Evolutionary conservation across 495 filamentous ascomycete genomes (phyloP).

Genomic region (Penicillium steckii): DNA sequence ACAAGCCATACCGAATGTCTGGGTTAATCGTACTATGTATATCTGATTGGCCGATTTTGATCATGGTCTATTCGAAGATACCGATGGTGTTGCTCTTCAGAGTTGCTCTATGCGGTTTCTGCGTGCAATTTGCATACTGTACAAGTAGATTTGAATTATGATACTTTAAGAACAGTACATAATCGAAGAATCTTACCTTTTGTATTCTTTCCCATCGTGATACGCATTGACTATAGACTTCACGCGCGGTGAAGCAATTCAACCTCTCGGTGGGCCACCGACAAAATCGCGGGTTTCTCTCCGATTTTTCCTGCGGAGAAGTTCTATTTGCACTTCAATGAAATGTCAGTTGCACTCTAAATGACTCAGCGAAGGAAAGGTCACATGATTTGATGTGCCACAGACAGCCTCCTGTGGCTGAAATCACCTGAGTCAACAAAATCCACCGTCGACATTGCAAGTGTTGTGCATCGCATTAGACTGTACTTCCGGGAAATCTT

Average conservation of each 20-base stretch:
- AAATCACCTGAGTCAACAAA: conserved; percentile 21
- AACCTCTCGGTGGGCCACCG: conserved; percentile 13
- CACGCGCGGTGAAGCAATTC: not conserved
- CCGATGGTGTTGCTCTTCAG: too few species aligned
- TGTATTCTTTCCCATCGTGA: too few species aligned
- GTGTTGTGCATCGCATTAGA: not conserved
- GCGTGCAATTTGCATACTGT: not conserved
- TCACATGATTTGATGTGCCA: not conserved
- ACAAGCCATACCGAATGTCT: not conserved
- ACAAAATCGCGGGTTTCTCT: conserved; percentile 18
- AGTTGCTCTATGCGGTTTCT: not conserved
- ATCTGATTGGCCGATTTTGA: not conserved
- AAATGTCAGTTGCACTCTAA: too few species aligned
- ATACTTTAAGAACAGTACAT: too few species aligned
- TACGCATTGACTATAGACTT: too few species aligned
- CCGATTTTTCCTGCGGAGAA: conserved; percentile 2
- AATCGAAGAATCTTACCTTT: too few species aligned
- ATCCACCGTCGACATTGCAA: not conserved
- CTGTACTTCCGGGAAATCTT: not conserved
- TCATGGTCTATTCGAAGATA: not conserved
- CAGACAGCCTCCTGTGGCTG: conserved; percentile 15
- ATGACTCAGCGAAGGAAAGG: too few species aligned
- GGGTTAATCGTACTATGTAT: not conserved
- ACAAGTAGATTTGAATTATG: too few species aligned
- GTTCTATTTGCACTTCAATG: too few species aligned